These are phyloP conservation scores for Fusarium lateritium DNA, from an alignment of 2,329 filamentous ascomycete genomes.

Conservation along the genomic window DNA sequence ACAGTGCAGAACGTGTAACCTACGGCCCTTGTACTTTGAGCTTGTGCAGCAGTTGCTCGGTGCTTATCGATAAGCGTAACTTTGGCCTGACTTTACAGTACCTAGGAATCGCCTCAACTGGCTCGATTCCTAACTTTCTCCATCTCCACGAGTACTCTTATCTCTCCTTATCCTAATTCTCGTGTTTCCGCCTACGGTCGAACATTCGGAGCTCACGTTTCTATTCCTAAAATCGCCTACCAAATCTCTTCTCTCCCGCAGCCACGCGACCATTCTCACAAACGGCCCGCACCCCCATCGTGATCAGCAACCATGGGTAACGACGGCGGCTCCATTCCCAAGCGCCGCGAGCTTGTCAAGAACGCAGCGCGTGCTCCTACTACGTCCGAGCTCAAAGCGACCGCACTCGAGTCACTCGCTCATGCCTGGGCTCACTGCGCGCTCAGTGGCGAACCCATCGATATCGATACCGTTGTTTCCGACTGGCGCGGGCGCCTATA, in stretches of 20 bases:
- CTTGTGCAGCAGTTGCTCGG: background rate
- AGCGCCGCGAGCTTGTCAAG: slow-evolving; percentile 95
- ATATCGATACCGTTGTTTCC: slow-evolving; percentile 80
- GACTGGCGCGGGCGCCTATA: slow-evolving; percentile 89
- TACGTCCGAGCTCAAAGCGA: slow-evolving; percentile 89
- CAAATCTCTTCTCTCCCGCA: background rate
- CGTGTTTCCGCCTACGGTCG: background rate
- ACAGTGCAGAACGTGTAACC: fast-evolving
- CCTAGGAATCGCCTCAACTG: slow-evolving; percentile 39
- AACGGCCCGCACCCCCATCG: background rate
- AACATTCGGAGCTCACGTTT: background rate
- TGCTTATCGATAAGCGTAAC: slow-evolving; percentile 45
- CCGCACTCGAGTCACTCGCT: slow-evolving; percentile 84
- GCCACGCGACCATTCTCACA: background rate
- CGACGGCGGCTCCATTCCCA: slow-evolving; percentile 97
- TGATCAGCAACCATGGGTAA: slow-evolving; percentile 83
- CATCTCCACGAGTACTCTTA: slow-evolving; percentile 8
- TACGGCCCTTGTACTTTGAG: slow-evolving; percentile 4
- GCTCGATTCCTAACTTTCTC: slow-evolving; percentile 16
- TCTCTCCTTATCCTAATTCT: background rate
- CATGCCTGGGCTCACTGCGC: slow-evolving; percentile 92
- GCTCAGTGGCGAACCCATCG: slow-evolving; percentile 83
- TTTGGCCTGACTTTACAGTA: slow-evolving; percentile 17
- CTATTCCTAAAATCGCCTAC: background rate
- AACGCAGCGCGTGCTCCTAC: slow-evolving; percentile 88